Evolutionary conservation across 2,329 filamentous ascomycete genomes (phyloP).

Genomic region (Aspergillus puulaauensis): DNA sequence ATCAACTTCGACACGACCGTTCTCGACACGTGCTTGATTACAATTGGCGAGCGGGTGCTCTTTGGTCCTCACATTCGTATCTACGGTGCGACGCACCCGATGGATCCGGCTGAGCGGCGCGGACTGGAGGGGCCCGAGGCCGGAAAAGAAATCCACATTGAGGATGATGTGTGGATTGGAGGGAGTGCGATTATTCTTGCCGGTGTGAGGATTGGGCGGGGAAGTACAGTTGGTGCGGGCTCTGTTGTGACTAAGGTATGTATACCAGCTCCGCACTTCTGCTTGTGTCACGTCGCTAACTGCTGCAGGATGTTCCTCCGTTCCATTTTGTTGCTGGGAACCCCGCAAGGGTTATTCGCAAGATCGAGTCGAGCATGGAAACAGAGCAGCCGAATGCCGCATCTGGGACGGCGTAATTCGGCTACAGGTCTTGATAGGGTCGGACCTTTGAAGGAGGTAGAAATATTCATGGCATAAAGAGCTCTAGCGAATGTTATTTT

Average conservation of each 20-base stretch:
- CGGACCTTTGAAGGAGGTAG: neutral
- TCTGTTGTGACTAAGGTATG: constrained; percentile 41
- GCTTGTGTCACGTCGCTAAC: neutral
- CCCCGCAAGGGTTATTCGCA: constrained; percentile 23
- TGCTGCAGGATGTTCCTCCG: constrained; percentile 24
- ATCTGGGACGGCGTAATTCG: neutral
- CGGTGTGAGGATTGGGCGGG: constrained; percentile 43
- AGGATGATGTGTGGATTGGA: constrained; percentile 51
- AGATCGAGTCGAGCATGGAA: constrained; percentile 27
- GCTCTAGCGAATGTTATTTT: too few relatives aligned
- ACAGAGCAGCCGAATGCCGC: neutral
- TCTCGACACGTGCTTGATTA: constrained; percentile 53
- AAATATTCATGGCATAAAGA: neutral
- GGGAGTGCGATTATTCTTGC: constrained; percentile 47
- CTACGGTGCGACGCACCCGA: constrained; percentile 54
- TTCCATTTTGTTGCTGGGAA: constrained; percentile 31
- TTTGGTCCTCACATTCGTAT: constrained; percentile 55
- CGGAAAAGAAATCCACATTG: constrained; percentile 49
- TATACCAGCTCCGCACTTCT: neutral
- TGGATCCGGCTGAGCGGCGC: constrained; percentile 48
- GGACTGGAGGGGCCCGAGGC: constrained; percentile 49
- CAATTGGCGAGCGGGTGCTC: constrained; percentile 53
- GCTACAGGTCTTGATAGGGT: neutral
- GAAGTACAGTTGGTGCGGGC: constrained; percentile 42
- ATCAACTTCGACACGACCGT: constrained; percentile 54